Conservation (phyloP, 352 stramenopile species). For the Globisporangium perplexum region DNA sequence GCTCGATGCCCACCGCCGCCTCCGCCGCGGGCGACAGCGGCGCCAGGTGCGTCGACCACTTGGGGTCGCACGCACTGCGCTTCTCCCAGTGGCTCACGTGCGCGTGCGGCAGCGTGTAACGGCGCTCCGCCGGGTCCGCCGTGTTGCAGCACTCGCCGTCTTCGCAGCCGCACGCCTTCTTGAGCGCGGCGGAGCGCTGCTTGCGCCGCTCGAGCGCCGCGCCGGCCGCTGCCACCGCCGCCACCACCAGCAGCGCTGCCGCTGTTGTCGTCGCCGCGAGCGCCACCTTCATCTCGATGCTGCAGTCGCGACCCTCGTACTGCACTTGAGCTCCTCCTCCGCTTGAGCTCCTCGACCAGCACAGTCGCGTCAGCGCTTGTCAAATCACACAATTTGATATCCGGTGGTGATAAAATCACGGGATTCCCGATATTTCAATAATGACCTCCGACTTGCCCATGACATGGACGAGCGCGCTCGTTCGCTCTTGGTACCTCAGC, state of each 20-base stretch:
- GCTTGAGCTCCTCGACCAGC: not conserved
- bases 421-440: no score
- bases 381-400: no score
- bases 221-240: constrained; percentile 16
- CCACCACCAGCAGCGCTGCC: constrained; percentile 16
- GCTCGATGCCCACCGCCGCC: constrained; percentile 13
- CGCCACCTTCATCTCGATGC: constrained; percentile 22
- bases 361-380: not conserved
- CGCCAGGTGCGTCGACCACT: constrained; percentile 44
- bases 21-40: constrained; percentile 12
- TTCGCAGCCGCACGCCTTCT: constrained; percentile 42
- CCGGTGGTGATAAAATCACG: not conserved
- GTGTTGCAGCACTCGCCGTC: constrained; percentile 80
- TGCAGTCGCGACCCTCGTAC: not conserved
- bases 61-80: constrained; percentile 49
- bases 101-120: constrained; percentile 64
- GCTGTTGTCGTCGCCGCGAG: constrained; percentile 17
- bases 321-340: no score
- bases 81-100: constrained; percentile 71
- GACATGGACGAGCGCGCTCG: no score
- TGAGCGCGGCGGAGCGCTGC: not conserved
- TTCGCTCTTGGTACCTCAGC: no score
- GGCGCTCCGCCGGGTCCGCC: constrained; percentile 40
- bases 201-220: constrained; percentile 22
- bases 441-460: no score